A percentile compares a stretch with the other conserved stretches of the same genome.
Evolutionary conservation across 2,329 filamentous ascomycete genomes (phyloP).

Genomic region (Hypoxylon sp.): DNA sequence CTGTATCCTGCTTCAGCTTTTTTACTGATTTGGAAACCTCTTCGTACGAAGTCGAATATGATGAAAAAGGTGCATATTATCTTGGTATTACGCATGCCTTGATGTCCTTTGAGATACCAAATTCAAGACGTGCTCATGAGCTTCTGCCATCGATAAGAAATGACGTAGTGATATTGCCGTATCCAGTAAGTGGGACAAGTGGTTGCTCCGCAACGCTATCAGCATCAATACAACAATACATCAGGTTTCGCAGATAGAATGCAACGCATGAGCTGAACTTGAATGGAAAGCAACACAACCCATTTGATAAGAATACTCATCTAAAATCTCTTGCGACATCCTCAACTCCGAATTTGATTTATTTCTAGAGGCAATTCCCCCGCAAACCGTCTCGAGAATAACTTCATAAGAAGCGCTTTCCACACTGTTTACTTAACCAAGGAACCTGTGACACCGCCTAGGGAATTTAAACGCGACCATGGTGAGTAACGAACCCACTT

Average conservation of each 20-base stretch:
- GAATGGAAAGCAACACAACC: not conserved
- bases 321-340: not conserved
- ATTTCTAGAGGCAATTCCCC: not conserved
- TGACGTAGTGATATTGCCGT: slow-evolving; percentile 7
- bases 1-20: no score
- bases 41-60: no score
- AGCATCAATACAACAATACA: slow-evolving; percentile 9
- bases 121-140: slow-evolving; percentile 1
- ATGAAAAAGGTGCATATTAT: no score
- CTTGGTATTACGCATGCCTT: no score
- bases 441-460: slow-evolving; percentile 17
- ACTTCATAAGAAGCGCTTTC: not conserved
- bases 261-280: no score
- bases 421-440: slow-evolving; percentile 29
- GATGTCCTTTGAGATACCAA: no score
- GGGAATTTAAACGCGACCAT: slow-evolving; percentile 37
- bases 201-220: slow-evolving; percentile 31
- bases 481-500: slow-evolving; percentile 42
- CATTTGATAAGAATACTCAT: no score
- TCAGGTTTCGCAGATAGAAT: slow-evolving; percentile 5
- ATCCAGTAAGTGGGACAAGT: slow-evolving; percentile 19
- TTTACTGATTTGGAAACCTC: no score
- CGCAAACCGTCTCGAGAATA: slow-evolving; percentile 1
- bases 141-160: not conserved
- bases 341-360: not conserved